Evolutionary conservation across 352 stramenopile species (phyloP).

Genomic region (Globisporangium alternatum): DNA sequence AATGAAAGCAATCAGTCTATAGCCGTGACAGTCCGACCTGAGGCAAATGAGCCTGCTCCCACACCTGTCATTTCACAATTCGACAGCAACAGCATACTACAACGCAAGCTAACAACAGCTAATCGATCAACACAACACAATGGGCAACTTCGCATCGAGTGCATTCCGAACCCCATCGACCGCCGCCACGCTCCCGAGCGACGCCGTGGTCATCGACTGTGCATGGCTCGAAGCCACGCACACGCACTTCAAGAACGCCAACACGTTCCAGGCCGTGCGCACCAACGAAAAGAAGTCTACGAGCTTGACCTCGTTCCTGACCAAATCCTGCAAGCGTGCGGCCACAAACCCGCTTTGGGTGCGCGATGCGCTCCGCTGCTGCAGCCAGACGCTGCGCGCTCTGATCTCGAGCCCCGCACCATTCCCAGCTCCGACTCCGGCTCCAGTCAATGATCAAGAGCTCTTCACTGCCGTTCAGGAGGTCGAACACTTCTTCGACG

Average conservation of each 20-base stretch:
- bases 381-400: constrained; percentile 11
- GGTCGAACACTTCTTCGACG: constrained; percentile 13
- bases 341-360: constrained; percentile 1
- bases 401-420: constrained; percentile 15
- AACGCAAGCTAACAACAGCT: constrained; percentile 6
- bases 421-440: background rate
- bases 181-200: constrained; percentile 15
- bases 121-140: constrained; percentile 19
- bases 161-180: constrained; percentile 10
- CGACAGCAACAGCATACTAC: constrained; percentile 17
- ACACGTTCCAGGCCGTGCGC: background rate
- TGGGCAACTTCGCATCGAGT: constrained; percentile 49
- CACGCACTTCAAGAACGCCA: constrained; percentile 9
- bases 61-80: constrained; percentile 40
- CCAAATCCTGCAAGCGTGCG: constrained; percentile 4
- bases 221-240: constrained; percentile 21
- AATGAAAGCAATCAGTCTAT: background rate
- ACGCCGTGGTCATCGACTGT: constrained; percentile 16
- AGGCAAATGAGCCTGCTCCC: background rate
- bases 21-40: background rate
- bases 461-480: background rate
- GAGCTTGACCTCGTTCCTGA: background rate
- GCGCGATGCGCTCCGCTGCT: constrained; percentile 7
- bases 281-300: constrained; percentile 13
- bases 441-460: background rate